A percentile compares a stretch with the other conserved stretches of the same genome.
Evolutionary conservation across 345 rosid species (phyloP).

Genomic region (Turritis glabra): DNA sequence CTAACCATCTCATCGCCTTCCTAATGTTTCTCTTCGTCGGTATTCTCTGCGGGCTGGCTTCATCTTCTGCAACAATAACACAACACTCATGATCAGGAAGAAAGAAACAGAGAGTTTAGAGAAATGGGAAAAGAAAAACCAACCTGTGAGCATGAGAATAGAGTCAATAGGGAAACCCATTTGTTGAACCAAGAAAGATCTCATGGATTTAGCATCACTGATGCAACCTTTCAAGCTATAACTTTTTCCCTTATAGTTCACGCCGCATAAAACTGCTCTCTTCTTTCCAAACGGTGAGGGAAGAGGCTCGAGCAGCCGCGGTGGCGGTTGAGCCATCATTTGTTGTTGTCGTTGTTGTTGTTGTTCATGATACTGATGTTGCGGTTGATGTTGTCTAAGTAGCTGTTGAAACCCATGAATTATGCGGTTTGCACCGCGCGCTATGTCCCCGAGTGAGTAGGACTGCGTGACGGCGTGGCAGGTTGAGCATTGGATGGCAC

Average conservation of each 20-base stretch:
- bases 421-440: slow-evolving; percentile 27
- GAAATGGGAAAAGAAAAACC: neutral
- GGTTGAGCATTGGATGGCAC: slow-evolving; percentile 40
- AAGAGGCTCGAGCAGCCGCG: slow-evolving; percentile 29
- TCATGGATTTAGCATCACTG: slow-evolving; percentile 64
- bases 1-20: slow-evolving; percentile 68
- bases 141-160: slow-evolving; percentile 50
- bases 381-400: slow-evolving; percentile 25
- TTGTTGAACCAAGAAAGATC: slow-evolving; percentile 47
- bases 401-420: slow-evolving; percentile 34
- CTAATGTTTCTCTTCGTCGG: slow-evolving; percentile 80
- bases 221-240: slow-evolving; percentile 57
- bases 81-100: slow-evolving; percentile 5
- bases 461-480: slow-evolving; percentile 51
- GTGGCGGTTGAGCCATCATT: slow-evolving; percentile 17
- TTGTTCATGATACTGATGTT: slow-evolving; percentile 3
- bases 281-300: slow-evolving; percentile 49
- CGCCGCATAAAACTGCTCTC: slow-evolving; percentile 67
- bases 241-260: slow-evolving; percentile 50
- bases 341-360: slow-evolving; percentile 5
- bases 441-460: slow-evolving; percentile 28
- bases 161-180: slow-evolving; percentile 56
- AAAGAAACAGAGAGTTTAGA: neutral
- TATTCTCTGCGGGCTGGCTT: slow-evolving; percentile 46
- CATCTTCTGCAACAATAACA: slow-evolving; percentile 59